These are phyloP conservation scores for Fusarium miscanthi DNA, from an alignment of 2,329 filamentous ascomycete genomes.

Conservation along the genomic window DNA sequence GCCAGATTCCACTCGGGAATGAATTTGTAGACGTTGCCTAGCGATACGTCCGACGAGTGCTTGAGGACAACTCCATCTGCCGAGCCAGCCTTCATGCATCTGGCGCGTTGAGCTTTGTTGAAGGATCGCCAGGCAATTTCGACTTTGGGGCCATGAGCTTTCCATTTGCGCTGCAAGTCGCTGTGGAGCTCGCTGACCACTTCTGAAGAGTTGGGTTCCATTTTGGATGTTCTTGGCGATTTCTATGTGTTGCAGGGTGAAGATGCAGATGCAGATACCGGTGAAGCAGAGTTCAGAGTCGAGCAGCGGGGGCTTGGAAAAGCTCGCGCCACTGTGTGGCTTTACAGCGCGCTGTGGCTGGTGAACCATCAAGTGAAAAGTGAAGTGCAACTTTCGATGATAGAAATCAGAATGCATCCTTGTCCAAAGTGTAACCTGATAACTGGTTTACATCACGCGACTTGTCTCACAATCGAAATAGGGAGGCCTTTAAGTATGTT, in stretches of 20 bases:
- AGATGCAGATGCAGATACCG: neutral
- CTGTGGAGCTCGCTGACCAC: neutral
- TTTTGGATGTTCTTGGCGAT: neutral
- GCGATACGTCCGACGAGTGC: conserved; percentile 48
- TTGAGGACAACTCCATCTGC: conserved; percentile 50
- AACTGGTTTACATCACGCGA: too few relatives aligned
- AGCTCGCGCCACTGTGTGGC: neutral
- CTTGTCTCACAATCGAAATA: too few relatives aligned
- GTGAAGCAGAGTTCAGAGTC: neutral
- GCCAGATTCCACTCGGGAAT: conserved; percentile 58
- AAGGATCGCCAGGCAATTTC: conserved; percentile 55
- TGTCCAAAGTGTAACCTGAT: too few relatives aligned
- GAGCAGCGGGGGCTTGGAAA: neutral
- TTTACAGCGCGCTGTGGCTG: accelerated
- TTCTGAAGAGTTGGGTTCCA: neutral
- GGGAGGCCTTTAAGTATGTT: too few relatives aligned
- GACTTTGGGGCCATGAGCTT: conserved; percentile 49
- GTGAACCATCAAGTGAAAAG: neutral
- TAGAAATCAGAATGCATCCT: too few relatives aligned
- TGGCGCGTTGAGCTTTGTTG: conserved; percentile 47
- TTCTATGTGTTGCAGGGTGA: neutral
- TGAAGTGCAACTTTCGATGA: neutral
- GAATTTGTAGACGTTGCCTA: conserved; percentile 54
- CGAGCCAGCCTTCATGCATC: conserved; percentile 50
- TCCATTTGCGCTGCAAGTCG: neutral